phyloP scores from a whole-genome alignment of 148 eudicot species.

The Camellia lanceoleosa region DNA sequence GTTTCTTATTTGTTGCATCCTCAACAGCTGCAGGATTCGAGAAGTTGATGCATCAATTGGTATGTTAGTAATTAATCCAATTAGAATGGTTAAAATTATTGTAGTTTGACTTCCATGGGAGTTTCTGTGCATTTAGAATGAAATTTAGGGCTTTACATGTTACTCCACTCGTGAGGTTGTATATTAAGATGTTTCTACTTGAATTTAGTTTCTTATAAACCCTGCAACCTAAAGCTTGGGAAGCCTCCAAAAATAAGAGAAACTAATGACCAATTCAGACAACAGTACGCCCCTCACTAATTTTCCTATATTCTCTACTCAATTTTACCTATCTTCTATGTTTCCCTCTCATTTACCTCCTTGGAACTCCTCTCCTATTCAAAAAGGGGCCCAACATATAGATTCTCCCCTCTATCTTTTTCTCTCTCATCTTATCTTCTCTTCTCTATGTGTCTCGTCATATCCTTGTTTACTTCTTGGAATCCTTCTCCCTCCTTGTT shows the following conservation, averaged over 20 bases:
- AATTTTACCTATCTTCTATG: too few relatives aligned
- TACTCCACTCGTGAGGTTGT: neutral
- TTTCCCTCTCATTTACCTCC: too few relatives aligned
- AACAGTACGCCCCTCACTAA: too few relatives aligned
- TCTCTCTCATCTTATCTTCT: too few relatives aligned
- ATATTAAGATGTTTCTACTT: neutral
- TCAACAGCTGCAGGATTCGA: neutral
- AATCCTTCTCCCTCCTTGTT: too few relatives aligned
- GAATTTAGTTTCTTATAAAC: neutral
- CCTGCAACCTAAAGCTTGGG: neutral
- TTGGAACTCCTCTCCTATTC: too few relatives aligned
- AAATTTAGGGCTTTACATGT: neutral
- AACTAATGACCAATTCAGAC: neutral
- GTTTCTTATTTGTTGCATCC: neutral
- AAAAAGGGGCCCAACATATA: too few relatives aligned
- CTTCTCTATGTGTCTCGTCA: too few relatives aligned
- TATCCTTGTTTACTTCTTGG: too few relatives aligned
- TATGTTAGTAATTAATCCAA: neutral
- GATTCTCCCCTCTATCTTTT: too few relatives aligned
- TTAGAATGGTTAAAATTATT: neutral
- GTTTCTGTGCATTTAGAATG: neutral
- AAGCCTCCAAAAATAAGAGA: neutral
- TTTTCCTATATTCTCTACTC: too few relatives aligned
- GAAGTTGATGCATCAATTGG: neutral
- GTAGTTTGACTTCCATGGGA: neutral